Percentiles rank a stretch among this genome's conserved stretches.
These are phyloP conservation scores for Spiraea crenata DNA, from an alignment of 331 rosid genomes.

Conservation along the genomic window DNA sequence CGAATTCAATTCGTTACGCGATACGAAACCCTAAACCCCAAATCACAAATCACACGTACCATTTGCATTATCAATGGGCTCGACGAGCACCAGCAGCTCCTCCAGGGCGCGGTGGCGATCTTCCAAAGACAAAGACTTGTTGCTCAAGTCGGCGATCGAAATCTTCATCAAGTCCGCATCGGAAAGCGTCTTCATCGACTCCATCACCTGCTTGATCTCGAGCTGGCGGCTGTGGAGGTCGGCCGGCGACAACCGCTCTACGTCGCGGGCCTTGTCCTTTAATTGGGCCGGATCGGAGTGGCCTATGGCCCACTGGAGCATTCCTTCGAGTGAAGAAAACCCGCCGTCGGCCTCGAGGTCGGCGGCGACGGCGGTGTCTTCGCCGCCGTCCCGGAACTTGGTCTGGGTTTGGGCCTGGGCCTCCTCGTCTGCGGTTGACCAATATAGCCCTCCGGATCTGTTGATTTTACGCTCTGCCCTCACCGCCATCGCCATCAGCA, in stretches of 20 bases:
- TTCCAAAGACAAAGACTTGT: slow-evolving; percentile 63
- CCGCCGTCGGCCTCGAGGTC: slow-evolving; percentile 64
- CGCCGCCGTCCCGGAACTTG: slow-evolving; percentile 8
- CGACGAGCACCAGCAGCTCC: slow-evolving; percentile 83
- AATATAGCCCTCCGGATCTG: slow-evolving; percentile 25
- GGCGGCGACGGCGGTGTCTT: slow-evolving; percentile 9
- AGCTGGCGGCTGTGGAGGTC: slow-evolving; percentile 57
- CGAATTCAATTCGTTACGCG: too few species aligned
- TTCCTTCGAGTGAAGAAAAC: slow-evolving; percentile 79
- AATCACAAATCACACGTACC: slow-evolving; percentile 38
- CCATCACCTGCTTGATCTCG: slow-evolving; percentile 79
- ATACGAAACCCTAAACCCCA: neutral
- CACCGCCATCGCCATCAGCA: slow-evolving; percentile 1
- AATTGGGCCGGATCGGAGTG: slow-evolving; percentile 77
- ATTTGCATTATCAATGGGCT: slow-evolving; percentile 76
- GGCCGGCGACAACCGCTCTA: slow-evolving; percentile 37
- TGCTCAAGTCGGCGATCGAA: slow-evolving; percentile 67
- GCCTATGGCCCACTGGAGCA: slow-evolving; percentile 94
- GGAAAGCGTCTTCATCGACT: slow-evolving; percentile 64
- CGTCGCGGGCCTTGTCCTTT: slow-evolving; percentile 59
- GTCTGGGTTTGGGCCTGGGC: slow-evolving; percentile 22
- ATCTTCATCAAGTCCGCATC: slow-evolving; percentile 82
- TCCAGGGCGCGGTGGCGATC: slow-evolving; percentile 69
- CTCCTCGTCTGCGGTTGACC: slow-evolving; percentile 53
- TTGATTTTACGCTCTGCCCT: slow-evolving; percentile 20